These are phyloP conservation scores for Cytospora piceae DNA, from an alignment of 2,329 filamentous ascomycete genomes.

Conservation along the genomic window DNA sequence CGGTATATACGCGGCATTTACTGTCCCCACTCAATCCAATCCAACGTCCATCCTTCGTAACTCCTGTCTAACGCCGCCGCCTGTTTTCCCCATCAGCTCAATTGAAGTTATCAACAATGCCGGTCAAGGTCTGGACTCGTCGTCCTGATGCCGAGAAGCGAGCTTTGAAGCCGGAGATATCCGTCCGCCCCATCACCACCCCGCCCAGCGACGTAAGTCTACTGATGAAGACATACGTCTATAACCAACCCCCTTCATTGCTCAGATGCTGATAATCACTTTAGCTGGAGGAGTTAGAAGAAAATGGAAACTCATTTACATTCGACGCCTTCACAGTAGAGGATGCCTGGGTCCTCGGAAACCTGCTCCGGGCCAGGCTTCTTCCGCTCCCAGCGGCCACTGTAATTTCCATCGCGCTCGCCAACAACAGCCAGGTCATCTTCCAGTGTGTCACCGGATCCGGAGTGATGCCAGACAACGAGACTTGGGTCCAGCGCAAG, in stretches of 20 bases:
- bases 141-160: constrained; percentile 17
- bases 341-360: constrained; percentile 68
- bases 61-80: not conserved
- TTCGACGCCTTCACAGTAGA: constrained; percentile 61
- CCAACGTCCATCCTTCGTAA: not conserved
- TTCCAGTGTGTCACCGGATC: constrained; percentile 72
- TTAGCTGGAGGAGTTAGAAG: constrained; percentile 38
- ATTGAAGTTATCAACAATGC: not conserved
- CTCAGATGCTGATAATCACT: constrained; percentile 4
- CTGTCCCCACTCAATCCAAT: too few relatives aligned
- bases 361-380: constrained; percentile 66
- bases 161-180: not conserved
- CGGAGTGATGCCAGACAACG: constrained; percentile 72
- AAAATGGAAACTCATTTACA: constrained; percentile 48
- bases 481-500: constrained; percentile 72
- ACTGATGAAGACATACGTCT: not conserved
- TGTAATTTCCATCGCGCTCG: constrained; percentile 67
- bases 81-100: too few relatives aligned
- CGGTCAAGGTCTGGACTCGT: constrained; percentile 13
- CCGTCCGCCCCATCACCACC: constrained; percentile 25
- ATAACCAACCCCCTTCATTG: not conserved
- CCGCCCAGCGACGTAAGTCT: constrained; percentile 32
- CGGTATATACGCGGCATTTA: not conserved
- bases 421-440: constrained; percentile 61
- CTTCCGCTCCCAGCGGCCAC: constrained; percentile 56